phyloP scores from a whole-genome alignment of 768 basidiomycete species.

The Rhizopogon vinicolor region DNA sequence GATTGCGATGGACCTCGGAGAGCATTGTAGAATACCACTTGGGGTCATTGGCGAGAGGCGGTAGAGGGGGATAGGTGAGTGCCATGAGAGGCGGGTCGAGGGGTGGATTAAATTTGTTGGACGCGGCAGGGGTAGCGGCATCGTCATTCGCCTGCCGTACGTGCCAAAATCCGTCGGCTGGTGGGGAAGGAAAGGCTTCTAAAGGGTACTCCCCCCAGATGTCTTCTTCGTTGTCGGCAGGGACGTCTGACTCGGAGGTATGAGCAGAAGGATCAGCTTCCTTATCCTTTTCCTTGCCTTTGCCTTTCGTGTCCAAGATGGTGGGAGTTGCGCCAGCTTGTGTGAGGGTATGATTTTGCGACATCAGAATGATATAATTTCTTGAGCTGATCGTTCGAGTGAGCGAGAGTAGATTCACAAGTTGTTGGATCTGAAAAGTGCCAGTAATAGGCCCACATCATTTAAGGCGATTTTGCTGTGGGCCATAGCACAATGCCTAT shows the following conservation, averaged over 20 bases:
- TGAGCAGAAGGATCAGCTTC: not conserved
- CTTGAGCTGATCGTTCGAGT: not conserved
- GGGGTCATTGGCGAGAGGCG: slow-evolving; percentile 22
- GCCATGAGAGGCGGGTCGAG: slow-evolving; percentile 24
- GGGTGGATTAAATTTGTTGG: not conserved
- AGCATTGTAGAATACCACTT: slow-evolving; percentile 23
- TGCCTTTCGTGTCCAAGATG: not conserved
- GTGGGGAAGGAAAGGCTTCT: slow-evolving; percentile 23
- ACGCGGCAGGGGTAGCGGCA: not conserved
- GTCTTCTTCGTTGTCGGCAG: not conserved
- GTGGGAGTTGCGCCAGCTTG: not conserved
- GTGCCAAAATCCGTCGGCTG: slow-evolving; percentile 20
- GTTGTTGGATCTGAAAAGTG: too few species aligned
- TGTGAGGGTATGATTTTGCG: not conserved
- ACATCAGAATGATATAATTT: not conserved
- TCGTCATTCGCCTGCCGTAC: slow-evolving; percentile 11
- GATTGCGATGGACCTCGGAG: slow-evolving; percentile 21
- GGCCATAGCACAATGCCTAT: not conserved
- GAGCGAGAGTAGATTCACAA: not conserved
- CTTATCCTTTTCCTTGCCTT: slow-evolving; percentile 5
- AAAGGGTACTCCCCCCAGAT: slow-evolving; percentile 18
- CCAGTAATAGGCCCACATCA: not conserved
- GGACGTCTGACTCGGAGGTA: not conserved
- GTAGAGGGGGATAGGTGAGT: slow-evolving; percentile 22
- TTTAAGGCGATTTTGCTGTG: not conserved